Evolutionary conservation across 768 basidiomycete genomes (phyloP), one percentile per base, ranked within the genome.

Genomic region (Tulasnella sp.): DNA sequence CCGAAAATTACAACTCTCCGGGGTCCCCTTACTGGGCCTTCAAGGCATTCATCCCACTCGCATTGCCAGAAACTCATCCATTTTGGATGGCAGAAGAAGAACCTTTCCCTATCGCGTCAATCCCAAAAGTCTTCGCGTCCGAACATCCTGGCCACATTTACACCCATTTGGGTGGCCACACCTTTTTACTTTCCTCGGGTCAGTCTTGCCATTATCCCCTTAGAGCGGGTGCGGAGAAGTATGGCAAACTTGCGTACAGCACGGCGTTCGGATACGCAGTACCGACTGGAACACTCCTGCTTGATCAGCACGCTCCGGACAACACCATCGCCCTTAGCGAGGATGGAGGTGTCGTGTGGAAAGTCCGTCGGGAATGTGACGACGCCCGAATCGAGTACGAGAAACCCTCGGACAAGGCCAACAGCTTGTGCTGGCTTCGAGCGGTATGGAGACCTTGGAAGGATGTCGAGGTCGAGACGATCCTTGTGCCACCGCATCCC

Each of bases 1-100:
- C 84, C 26, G 84, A 93, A 82, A 92, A 91, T 83, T 93, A 94
- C 85, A 93, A 93, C 82, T 91, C 91, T 5, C 89, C 90, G 23
- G 91, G 91, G n/a, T 92, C 91, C 35, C 90, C 91, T 2, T 94
- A 93, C 84, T 93, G 92, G 92, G 91, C 90, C 82, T 92, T 91
- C 85, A 92, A 93, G 82, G 90, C 91, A 0, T 93, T 94, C 83
- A 86, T 91, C 51, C 83, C 90, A 7, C 88, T 93, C 20, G 86
- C 91, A 7, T 86, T 92, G 3, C 89, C 91, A 1, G 86, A 88
- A 20, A 85, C 86, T 0, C 91, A 93, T 83, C 90, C 91, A 0
- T 93, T 93, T 87, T 94, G 92, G 92, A 81, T 88, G 0, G 85
- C 88, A 0, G 81, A 85, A n/a, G 92, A 93, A 82, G 90, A 91